Conservation (phyloP, 148 eudicot species). For the Rhododendron mucronatum region DNA sequence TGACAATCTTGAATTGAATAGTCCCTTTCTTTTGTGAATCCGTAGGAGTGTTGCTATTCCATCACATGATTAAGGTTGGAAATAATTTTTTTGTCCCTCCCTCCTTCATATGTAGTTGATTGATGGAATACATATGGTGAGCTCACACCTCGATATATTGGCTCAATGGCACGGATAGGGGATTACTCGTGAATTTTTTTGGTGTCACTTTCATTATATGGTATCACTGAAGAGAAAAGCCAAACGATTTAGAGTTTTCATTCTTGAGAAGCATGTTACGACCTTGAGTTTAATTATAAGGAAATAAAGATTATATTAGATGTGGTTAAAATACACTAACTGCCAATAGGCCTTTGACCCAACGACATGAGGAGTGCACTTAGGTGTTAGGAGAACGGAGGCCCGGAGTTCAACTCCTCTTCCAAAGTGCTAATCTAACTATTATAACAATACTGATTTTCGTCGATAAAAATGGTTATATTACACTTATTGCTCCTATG, state of each 20-base stretch:
- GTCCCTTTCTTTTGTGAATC: background rate
- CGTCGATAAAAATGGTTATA: background rate
- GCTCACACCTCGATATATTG: background rate
- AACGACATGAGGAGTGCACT: too few relatives aligned
- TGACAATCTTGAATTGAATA: background rate
- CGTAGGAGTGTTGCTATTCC: background rate
- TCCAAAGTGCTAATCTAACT: too few relatives aligned
- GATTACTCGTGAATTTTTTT: background rate
- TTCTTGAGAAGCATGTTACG: background rate
- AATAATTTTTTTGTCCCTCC: background rate
- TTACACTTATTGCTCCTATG: background rate
- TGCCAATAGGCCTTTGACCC: background rate
- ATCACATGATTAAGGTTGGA: background rate
- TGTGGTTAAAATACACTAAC: background rate
- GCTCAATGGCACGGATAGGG: background rate
- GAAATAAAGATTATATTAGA: background rate
- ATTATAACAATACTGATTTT: too few relatives aligned
- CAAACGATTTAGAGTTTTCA: background rate
- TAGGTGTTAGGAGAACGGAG: too few relatives aligned
- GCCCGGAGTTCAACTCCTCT: too few relatives aligned
- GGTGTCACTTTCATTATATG: background rate
- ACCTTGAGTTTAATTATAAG: background rate
- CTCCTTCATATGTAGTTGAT: background rate
- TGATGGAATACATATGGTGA: background rate
- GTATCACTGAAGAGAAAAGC: background rate